Evolutionary conservation across 139 green algal genomes (phyloP).

Genomic region (Raphidocelis subcapitata): DNA sequence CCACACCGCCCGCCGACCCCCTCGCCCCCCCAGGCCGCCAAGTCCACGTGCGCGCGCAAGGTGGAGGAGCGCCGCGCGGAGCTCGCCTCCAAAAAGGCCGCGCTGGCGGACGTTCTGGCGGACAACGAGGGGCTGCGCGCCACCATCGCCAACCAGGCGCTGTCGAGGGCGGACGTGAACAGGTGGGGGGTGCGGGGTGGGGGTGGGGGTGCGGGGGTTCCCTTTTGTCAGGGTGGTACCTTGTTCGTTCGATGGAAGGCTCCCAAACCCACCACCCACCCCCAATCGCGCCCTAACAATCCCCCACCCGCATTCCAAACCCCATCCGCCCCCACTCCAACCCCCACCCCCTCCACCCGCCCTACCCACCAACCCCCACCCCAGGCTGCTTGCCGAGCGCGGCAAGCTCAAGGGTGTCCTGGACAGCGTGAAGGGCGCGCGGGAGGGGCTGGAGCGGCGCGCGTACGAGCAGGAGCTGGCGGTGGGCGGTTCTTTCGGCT

Average conservation of each 20-base stretch:
- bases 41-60: conserved; percentile 56
- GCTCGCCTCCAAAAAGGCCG: conserved; percentile 45
- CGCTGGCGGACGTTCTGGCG: conserved; percentile 37
- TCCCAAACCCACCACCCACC: too few species aligned
- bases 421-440: conserved; percentile 44
- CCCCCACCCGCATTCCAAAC: too few species aligned
- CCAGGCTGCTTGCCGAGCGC: not conserved
- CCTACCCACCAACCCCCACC: too few species aligned
- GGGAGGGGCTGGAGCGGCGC: conserved; percentile 65
- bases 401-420: conserved; percentile 68
- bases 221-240: too few species aligned
- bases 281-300: too few species aligned
- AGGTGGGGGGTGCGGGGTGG: conserved; percentile 74
- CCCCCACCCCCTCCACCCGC: too few species aligned
- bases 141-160: conserved; percentile 59
- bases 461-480: conserved; percentile 64
- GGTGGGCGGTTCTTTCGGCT: conserved; percentile 9
- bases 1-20: too few species aligned
- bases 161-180: conserved; percentile 74
- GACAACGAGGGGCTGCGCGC: conserved; percentile 60
- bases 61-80: conserved; percentile 62
- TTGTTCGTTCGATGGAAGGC: too few species aligned
- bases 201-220: not conserved
- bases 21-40: conserved; percentile 36
- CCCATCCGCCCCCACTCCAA: too few species aligned